A percentile compares a stretch with the other conserved stretches of the same genome.
Conservation (phyloP, 495 filamentous ascomycete species). For the Aspergillus incahuasiensis region DNA sequence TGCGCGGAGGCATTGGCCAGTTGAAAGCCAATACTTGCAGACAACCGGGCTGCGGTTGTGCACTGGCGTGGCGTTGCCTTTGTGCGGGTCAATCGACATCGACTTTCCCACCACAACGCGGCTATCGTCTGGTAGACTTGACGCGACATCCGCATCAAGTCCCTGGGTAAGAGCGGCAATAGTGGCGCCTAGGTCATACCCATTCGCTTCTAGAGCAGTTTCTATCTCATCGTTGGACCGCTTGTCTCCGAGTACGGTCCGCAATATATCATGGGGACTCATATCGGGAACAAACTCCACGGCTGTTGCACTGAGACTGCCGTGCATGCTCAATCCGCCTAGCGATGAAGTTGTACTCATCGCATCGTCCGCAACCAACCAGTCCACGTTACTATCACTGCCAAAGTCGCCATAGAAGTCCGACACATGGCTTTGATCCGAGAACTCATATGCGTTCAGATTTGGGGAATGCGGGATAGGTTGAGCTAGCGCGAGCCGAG, state of each 20-base stretch:
- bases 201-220: slow-evolving; percentile 76
- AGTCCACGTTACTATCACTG: slow-evolving; percentile 84
- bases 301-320: slow-evolving; percentile 69
- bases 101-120: slow-evolving; percentile 84
- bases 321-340: slow-evolving; percentile 54
- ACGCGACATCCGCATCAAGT: slow-evolving; percentile 29
- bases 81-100: slow-evolving; percentile 65
- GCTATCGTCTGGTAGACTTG: slow-evolving; percentile 34
- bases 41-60: slow-evolving; percentile 76
- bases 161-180: slow-evolving; percentile 78
- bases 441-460: slow-evolving; percentile 90
- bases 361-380: slow-evolving; percentile 89
- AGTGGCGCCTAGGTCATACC: slow-evolving; percentile 88
- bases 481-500: slow-evolving; percentile 81
- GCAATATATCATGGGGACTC: slow-evolving; percentile 97
- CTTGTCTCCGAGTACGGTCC: slow-evolving; percentile 86
- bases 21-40: slow-evolving; percentile 93
- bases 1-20: slow-evolving; percentile 84
- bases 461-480: slow-evolving; percentile 97
- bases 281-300: slow-evolving; percentile 85
- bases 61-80: slow-evolving; percentile 67
- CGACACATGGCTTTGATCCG: slow-evolving; percentile 64
- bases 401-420: slow-evolving; percentile 90
- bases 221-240: slow-evolving; percentile 93
- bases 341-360: slow-evolving; percentile 71